Conservation (phyloP, 2,329 filamentous ascomycete species). For the Aspergillus phoenicis region DNA sequence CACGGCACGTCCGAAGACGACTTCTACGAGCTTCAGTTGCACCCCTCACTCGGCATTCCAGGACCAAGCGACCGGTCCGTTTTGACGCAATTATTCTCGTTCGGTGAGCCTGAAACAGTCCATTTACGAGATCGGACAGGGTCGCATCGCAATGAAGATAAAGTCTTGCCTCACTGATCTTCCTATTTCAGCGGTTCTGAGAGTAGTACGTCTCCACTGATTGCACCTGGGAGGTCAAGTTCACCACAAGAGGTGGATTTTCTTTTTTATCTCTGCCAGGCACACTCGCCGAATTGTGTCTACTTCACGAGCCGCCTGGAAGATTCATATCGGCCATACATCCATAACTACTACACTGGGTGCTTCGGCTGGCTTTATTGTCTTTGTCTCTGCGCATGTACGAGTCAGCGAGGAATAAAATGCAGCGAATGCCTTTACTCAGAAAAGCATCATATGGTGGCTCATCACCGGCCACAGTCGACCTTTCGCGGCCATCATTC, state of each 20-base stretch:
- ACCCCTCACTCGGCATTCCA: neutral
- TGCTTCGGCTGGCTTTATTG: conserved; percentile 19
- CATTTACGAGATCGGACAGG: neutral
- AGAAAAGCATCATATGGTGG: conserved; percentile 56
- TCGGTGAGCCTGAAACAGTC: neutral
- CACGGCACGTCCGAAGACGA: neutral
- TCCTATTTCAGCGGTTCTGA: neutral
- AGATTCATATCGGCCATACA: neutral
- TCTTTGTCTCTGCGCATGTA: conserved; percentile 24
- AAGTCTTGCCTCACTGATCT: neutral
- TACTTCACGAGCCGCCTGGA: neutral
- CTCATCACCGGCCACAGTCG: conserved; percentile 51
- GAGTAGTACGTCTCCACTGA: neutral
- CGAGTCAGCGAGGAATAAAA: conserved; percentile 29
- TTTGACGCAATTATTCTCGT: neutral
- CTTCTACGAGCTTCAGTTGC: neutral
- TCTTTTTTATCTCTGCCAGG: no score
- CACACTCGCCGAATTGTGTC: neutral
- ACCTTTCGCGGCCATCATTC: conserved; percentile 57
- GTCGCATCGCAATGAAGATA: neutral
- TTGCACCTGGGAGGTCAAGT: neutral
- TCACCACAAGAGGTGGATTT: neutral
- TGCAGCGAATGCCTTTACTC: conserved; percentile 59
- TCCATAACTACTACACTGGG: conserved; percentile 4
- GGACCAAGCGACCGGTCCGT: neutral